Base-by-base conservation (phyloP, 805 yeast species). In the Barnettozyma vustinii region DNA sequence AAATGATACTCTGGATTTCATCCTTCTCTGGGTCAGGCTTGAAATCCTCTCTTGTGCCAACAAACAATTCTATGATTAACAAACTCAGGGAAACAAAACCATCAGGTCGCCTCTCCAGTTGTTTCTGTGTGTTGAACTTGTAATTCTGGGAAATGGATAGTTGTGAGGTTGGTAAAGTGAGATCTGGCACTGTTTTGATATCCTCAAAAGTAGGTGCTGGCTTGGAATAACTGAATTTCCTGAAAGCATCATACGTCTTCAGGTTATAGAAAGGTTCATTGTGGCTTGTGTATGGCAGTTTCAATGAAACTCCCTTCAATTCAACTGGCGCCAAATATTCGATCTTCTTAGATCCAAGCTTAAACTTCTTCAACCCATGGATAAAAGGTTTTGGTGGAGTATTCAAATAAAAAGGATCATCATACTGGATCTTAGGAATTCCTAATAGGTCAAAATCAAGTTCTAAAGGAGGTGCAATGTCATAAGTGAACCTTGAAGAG, bases 31-130 rank as follows among this genome's bases (percentile, higher is more conserved):
- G 95, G 57, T 89, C 84, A 0, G 97, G 92, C 8, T 61, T 55
- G 10, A 70, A 62, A 8, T 66, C 70, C 0, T 64, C 73, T n/a
- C 79, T 62, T 0, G 84, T 76, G 40, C 75, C 75, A 0, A 77
- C 81, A 63, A 84, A 91, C 0, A 88, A 60, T 58, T 92, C 98
- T 47, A 88, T 53, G 6, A 76, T 69, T 32, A 90, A 65, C n/a
- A 80, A 71, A 0, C 84, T 72, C 58, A 90, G 58, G 23, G 74
- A 68, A 44, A 71, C 72, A 51, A 70, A 76, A 2, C 68, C 73
- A 53, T 61, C 71, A 5, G 72, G 72, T 47, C 59, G 65, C 55
- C 69, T 63, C 37, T 58, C 61, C 35, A 62, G 67, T 35, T 40
- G 57, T 47, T 25, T 65, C 57, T 62, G 66, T 1, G 75, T 64